Base-by-base conservation (phyloP, 306 rosid species). In the Prunus armeniaca region DNA sequence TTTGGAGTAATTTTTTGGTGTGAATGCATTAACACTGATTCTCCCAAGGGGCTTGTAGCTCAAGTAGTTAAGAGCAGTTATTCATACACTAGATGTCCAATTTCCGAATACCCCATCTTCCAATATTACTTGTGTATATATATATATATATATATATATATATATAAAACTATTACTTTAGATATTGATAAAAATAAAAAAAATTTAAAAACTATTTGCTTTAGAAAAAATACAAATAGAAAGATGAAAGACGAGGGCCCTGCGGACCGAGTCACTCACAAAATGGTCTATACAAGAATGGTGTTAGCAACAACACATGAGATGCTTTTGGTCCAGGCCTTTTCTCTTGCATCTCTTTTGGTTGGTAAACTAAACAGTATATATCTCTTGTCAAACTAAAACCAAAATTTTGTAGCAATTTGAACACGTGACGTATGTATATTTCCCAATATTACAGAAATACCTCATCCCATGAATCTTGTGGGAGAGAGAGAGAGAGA, bases 301-400 rank as follows among this genome's bases (percentile, higher is more conserved):
- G 45, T n/a, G 67, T 28, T 30, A 41, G 45, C 22, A 63, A 15
- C 2, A 60, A 28, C 6, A 25, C 38, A 25, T 2, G 17, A 6
- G 12, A 30, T 25, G 11, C 22, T 63, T 7, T 63, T 30, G 20
- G 67, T 28, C 28, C 38, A 25, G 14, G 49, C 30, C 20, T 22
- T 20, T 43, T 41, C 73, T 52, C 24, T 2, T 12, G 25, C 65
- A 28, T 64, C 62, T 32, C 32, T 22, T 13, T 54, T 27, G 27
- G 71, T 82, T 66, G 81, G 72, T 69, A 51, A 75, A 76, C 77
- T 69, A 63, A 80, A 52, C 69, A 30, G 66, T 38, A 77, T 38
- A 12, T 10, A 47, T 30, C 34, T 30, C 46, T 34, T 52, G 45
- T 64, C 67, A 41, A 49, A 71, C 46, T 50, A 34, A 49, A 47